Evolutionary conservation across 192 early-diverging fungal species (phyloP), one percentile per base, ranked within the genome.

Genomic region (Coemansia sp.): DNA sequence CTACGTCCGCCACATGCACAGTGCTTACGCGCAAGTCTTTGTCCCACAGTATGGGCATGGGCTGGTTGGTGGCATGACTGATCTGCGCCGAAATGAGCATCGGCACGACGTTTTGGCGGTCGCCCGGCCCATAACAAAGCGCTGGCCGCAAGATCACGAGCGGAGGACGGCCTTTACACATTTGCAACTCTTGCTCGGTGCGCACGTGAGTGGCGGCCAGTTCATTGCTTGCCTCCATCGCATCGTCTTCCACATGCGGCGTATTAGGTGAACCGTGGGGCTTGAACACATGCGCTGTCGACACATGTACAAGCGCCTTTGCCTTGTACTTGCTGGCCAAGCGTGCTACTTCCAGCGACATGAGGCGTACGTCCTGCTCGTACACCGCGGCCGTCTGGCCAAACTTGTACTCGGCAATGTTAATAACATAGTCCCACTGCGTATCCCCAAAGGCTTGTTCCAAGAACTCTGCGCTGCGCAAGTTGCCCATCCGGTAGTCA

Each of bases 1-100:
- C 72, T 2, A 96, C 95, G 70, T 98, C 96, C 18, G 59, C 29
- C 0, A 98, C 94, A 74, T 98, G 96, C 10, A 98, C 95, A 1
- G 96, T 98, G 78, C 93, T 95, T 68, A 97, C 85, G 57, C 91
- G 91, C 41, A 97, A 69, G 58, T 91, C 92, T 62, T 92, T 91
- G 29, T 89, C 92, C 96, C 96, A 98, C 47, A 98, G 77, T 43
- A 95, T 85, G 29, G 91, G 91, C 96, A 98, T 97, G 63, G 90
- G 87, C 71, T 95, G 90, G 37, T 87, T 83, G 23, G 88, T 63
- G 23, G 87, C 85, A 47, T 89, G 73, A 75, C 96, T 96, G 13
- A 98, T 89, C 48, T 92, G 89, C 55, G 93, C 96, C 49, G 91
- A 90, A 39, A 98, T 94, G 63, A 98, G 77, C 62, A 95, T 90